Base-by-base conservation (phyloP, 345 rosid genomes). In the Brassica cretica region DNA sequence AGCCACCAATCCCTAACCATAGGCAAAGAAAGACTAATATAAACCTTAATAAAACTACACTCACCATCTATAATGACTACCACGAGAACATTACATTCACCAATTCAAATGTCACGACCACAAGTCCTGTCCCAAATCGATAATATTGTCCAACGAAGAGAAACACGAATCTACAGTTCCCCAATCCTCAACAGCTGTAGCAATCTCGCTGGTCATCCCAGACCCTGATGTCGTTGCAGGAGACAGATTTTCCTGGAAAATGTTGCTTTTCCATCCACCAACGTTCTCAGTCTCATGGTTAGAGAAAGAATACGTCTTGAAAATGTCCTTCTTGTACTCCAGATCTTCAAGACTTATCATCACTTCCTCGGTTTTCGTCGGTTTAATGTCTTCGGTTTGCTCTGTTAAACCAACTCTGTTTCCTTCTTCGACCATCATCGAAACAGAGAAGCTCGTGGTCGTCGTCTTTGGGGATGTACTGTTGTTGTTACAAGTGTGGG, bases 401-500 rank as follows among this genome's bases (percentile, higher is more conserved):
- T 80, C 82, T 29, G 66, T 16, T 15, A 78, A 81, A 65, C 51
- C 5, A 6, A 68, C 78, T 66, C 72, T 74, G 51, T 68, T 62
- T 79, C 25, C 64, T 70, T 12, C 67, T 39, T 44, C 58, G 12
- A 30, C 25, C 37, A 76, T 11, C 0, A 21, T 21, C 24, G 83
- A 65, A 60, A 84, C 24, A 86, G 74, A 76, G 74, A 44, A 76
- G 27, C 18, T 69, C 9, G 63, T 19, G 14, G n/a, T 25, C 2
- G 64, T 58, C 7, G 78, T 25, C 39, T 41, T 19, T 6, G 46
- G 37, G 2, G 71, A 67, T 18, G 80, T 59, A 39, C 46, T 60
- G 55, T 46, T 46, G 19, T 67, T 56, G 24, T 61, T 73, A 76
- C 98, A 94, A 3, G 89, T 86, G 74, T 94, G 98, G 35, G 41